Conservation (phyloP, 192 early-diverging fungal species). For the Entophlyctis helioformis region DNA sequence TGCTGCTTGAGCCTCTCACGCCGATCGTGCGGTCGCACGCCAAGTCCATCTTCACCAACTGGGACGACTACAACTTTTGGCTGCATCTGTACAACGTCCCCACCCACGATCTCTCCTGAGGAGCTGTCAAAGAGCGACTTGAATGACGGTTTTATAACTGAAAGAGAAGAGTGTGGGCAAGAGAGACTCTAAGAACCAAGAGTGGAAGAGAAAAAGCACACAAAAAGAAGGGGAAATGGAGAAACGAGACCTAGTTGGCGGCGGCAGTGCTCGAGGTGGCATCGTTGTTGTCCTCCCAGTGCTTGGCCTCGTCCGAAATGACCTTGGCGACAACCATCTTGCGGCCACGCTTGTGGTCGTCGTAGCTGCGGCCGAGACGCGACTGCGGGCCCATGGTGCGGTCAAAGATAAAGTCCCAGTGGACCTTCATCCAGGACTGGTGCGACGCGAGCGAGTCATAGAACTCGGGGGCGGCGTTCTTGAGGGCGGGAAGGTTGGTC, state of each 20-base stretch:
- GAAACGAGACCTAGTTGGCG: too few relatives aligned
- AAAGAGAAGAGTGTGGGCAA: too few relatives aligned
- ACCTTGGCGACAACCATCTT: conserved; percentile 36
- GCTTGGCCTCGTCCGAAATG: too few relatives aligned
- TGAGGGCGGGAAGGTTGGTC: conserved; percentile 70
- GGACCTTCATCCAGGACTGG: conserved; percentile 77
- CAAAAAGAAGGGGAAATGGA: too few relatives aligned
- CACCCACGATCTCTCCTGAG: too few relatives aligned
- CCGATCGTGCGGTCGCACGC: neutral
- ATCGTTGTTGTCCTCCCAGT: too few relatives aligned
- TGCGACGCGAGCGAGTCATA: conserved; percentile 76
- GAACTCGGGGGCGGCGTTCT: conserved; percentile 74
- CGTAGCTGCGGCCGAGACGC: conserved; percentile 58
- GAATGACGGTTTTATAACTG: too few relatives aligned
- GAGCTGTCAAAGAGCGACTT: too few relatives aligned
- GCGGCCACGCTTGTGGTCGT: conserved; percentile 63
- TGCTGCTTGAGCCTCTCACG: conserved; percentile 6
- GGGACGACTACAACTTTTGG: neutral
- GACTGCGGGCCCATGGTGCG: conserved; percentile 68
- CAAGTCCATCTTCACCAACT: conserved; percentile 4
- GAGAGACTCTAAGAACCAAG: too few relatives aligned
- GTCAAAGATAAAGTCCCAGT: conserved; percentile 67
- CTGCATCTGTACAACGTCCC: too few relatives aligned
- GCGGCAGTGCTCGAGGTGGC: too few relatives aligned
- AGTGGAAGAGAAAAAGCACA: too few relatives aligned